These are phyloP conservation scores for Russula virescens DNA, from an alignment of 768 basidiomycete species.

Conservation along the genomic window DNA sequence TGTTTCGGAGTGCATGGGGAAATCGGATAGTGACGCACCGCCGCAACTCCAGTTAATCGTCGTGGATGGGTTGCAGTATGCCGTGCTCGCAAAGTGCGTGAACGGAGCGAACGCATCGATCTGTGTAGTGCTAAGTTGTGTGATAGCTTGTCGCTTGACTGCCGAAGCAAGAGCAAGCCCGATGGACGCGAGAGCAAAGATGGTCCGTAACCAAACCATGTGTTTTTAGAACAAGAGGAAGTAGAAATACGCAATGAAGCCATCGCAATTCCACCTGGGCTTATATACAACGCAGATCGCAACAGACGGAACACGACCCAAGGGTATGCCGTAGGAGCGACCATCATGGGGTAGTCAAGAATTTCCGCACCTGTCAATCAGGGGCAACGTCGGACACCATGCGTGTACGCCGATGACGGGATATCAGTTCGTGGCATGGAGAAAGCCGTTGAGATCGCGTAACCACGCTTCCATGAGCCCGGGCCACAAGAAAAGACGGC, in stretches of 20 bases:
- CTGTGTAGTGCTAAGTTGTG: slow-evolving; percentile 26
- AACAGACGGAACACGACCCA: too few relatives aligned
- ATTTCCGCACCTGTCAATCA: too few relatives aligned
- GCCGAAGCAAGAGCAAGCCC: background rate
- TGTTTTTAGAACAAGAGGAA: background rate
- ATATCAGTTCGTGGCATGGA: too few relatives aligned
- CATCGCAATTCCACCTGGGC: background rate
- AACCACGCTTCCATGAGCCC: too few relatives aligned
- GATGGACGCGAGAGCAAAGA: background rate
- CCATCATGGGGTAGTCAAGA: too few relatives aligned
- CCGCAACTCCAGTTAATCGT: slow-evolving; percentile 32
- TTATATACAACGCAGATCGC: background rate
- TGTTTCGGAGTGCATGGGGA: too few relatives aligned
- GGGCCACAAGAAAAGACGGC: too few relatives aligned
- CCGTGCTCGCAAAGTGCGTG: slow-evolving; percentile 31
- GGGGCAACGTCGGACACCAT: too few relatives aligned
- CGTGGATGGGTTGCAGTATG: slow-evolving; percentile 30
- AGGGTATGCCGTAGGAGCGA: too few relatives aligned
- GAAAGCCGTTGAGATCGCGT: too few relatives aligned
- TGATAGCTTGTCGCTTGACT: slow-evolving; percentile 21
- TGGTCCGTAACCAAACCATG: background rate
- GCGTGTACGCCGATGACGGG: too few relatives aligned
- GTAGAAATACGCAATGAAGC: background rate
- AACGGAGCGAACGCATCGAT: slow-evolving; percentile 30
- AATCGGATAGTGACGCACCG: slow-evolving; percentile 15